A percentile compares a stretch with the other conserved stretches of the same genome.
These are phyloP conservation scores for Colletotrichum tamarilloi DNA, from an alignment of 2,329 filamentous ascomycete species.

Conservation along the genomic window DNA sequence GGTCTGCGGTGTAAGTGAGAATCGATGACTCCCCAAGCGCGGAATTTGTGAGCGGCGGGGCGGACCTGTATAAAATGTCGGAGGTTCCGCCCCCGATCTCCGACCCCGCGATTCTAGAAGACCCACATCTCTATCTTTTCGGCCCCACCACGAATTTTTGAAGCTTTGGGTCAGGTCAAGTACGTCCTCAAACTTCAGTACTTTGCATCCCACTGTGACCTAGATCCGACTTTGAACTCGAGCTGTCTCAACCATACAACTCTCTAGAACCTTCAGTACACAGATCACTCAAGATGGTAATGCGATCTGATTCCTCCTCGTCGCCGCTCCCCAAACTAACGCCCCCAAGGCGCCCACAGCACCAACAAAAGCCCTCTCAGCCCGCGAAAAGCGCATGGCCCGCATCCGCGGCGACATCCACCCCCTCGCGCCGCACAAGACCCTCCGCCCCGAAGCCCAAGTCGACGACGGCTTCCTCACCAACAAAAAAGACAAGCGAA, in stretches of 20 bases:
- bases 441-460: slow-evolving; percentile 61
- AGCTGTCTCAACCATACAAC: not conserved
- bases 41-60: not conserved
- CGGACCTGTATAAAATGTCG: not conserved
- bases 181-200: not conserved
- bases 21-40: not conserved
- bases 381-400: slow-evolving; percentile 66
- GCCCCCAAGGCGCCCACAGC: slow-evolving; percentile 41
- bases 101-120: not conserved
- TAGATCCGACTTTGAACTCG: not conserved
- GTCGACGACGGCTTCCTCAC: slow-evolving; percentile 71
- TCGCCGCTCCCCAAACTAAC: not conserved
- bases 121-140: not conserved
- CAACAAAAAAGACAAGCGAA: slow-evolving; percentile 85
- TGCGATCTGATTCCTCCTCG: accelerated
- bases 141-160: slow-evolving; percentile 32
- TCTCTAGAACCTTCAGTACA: not conserved
- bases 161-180: not conserved
- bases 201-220: not conserved
- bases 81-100: slow-evolving; percentile 22
- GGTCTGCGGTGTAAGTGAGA: not conserved
- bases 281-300: slow-evolving; percentile 8
- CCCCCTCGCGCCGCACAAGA: slow-evolving; percentile 62
- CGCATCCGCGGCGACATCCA: slow-evolving; percentile 61
- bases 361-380: slow-evolving; percentile 65